phyloP scores from a whole-genome alignment of 257 asterid genomes.

The Vinca minor region DNA sequence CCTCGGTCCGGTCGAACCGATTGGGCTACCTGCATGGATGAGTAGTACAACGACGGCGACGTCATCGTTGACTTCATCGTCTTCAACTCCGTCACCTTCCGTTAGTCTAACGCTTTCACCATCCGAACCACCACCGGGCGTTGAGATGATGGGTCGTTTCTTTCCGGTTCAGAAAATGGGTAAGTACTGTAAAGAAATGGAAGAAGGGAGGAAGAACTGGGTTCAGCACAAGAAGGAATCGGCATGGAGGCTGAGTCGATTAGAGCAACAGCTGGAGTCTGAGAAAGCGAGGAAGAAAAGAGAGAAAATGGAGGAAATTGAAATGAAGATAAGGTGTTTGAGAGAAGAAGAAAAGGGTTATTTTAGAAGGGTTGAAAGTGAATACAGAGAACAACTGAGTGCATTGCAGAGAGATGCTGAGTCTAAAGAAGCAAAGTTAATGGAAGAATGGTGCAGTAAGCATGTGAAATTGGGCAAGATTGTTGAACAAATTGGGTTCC shows the following conservation, averaged over 20 bases:
- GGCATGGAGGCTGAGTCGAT: slow-evolving; percentile 63
- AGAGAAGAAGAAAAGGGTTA: slow-evolving; percentile 53
- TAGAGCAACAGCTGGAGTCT: slow-evolving; percentile 69
- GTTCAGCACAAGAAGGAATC: slow-evolving; percentile 63
- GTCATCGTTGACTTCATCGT: slow-evolving; percentile 36
- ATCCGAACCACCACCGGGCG: slow-evolving; percentile 38
- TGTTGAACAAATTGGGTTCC: slow-evolving; percentile 39
- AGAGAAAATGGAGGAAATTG: slow-evolving; percentile 55
- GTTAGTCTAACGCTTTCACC: slow-evolving; percentile 63
- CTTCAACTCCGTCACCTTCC: slow-evolving; percentile 55
- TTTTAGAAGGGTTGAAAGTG: slow-evolving; percentile 49
- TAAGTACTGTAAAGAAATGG: slow-evolving; percentile 48
- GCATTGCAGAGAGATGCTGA: slow-evolving; percentile 60
- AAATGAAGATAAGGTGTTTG: slow-evolving; percentile 38
- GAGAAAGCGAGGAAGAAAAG: slow-evolving; percentile 58
- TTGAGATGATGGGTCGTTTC: slow-evolving; percentile 15
- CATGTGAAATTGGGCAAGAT: slow-evolving; percentile 50
- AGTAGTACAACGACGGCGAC: slow-evolving; percentile 29
- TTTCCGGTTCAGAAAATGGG: slow-evolving; percentile 42
- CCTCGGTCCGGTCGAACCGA: slow-evolving; percentile 30
- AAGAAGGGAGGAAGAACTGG: slow-evolving; percentile 63
- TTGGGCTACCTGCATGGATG: slow-evolving; percentile 46
- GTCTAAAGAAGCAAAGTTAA: slow-evolving; percentile 52
- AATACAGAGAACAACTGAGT: slow-evolving; percentile 49
- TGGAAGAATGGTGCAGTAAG: slow-evolving; percentile 55